Evolutionary conservation across 2,329 filamentous ascomycete species (phyloP), one percentile per base, ranked within the genome.

Genomic region (Botrytis tulipae): DNA sequence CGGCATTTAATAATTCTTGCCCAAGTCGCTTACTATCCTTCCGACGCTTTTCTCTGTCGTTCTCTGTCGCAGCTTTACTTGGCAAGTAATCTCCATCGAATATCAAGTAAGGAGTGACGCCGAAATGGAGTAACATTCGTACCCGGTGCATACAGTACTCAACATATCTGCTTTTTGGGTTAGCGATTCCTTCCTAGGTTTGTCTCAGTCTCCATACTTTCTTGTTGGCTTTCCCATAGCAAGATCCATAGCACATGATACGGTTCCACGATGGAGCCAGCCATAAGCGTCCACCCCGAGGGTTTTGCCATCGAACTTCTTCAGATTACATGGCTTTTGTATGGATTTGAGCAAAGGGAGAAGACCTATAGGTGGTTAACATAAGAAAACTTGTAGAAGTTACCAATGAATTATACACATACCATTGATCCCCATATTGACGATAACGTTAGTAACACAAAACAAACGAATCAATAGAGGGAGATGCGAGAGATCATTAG

Each of bases 261-360:
- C 91, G 65, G 94, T 94, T 71, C 95, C 97, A 78, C 96, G 92
- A 83, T 99, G 96, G 72, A 99, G 90, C 96, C 97, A 99, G 82
- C 95, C 96, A 86, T 99, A 99, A 73, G 93, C 95, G 82, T 99
- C 96, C 51, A 99, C 91, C n/a, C 93, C 97, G 65, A 99, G 88
- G 1, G 92, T 97, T 83, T 97, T 91, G 70, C 95, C 96, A 20
- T 88, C 85, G 82, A 93, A 98, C 80, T 94, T 94, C 82, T 94
- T 97, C 74, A 99, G 86, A 78, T 93, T 92, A 69, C 90, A 92
- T 80, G 93, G 92, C 80, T 93, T 94, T 74, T 99, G 96, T 72
- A 99, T 98, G 63, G 96, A 98, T 84, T 98, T 98, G 75, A 99
- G 90, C 74, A 98, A 87, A 54, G 94, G 94, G 48, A 98, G 87